These are phyloP conservation scores for Mycena rosella DNA, from an alignment of 768 basidiomycete genomes.

Conservation along the genomic window DNA sequence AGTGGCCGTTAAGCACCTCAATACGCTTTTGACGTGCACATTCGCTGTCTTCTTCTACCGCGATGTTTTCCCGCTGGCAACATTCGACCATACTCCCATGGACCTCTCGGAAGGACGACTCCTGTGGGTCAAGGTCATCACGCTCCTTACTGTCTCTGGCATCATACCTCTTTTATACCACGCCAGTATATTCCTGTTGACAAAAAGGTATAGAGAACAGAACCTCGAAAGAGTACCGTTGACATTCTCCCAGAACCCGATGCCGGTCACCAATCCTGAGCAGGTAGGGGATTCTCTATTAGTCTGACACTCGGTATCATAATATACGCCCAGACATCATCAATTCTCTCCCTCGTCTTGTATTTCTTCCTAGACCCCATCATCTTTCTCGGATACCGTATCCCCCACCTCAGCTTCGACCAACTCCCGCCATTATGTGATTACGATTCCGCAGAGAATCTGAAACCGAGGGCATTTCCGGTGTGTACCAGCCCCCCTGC, in stretches of 20 bases:
- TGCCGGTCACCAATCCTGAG: slow-evolving; percentile 54
- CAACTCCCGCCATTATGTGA: slow-evolving; percentile 74
- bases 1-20: slow-evolving; percentile 41
- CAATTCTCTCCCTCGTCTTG: slow-evolving; percentile 55
- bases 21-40: slow-evolving; percentile 46
- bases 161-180: slow-evolving; percentile 68
- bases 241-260: slow-evolving; percentile 46
- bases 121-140: slow-evolving; percentile 63
- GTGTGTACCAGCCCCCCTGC: slow-evolving; percentile 43
- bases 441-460: slow-evolving; percentile 56
- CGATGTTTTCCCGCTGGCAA: slow-evolving; percentile 71
- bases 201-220: slow-evolving; percentile 50
- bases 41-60: slow-evolving; percentile 65
- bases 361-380: slow-evolving; percentile 69
- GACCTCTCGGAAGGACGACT: slow-evolving; percentile 60
- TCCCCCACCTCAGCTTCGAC: slow-evolving; percentile 61
- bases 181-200: slow-evolving; percentile 67
- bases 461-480: slow-evolving; percentile 45
- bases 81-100: slow-evolving; percentile 57
- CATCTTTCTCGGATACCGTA: slow-evolving; percentile 57
- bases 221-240: background rate
- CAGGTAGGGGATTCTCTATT: too few relatives aligned
- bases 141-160: slow-evolving; percentile 58
- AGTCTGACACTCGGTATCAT: too few relatives aligned
- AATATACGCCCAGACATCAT: too few relatives aligned